A percentile compares a stretch with the other conserved stretches of the same genome.
These are phyloP conservation scores for Aphanocladium album DNA, from an alignment of 2,329 filamentous ascomycete species.

Conservation along the genomic window DNA sequence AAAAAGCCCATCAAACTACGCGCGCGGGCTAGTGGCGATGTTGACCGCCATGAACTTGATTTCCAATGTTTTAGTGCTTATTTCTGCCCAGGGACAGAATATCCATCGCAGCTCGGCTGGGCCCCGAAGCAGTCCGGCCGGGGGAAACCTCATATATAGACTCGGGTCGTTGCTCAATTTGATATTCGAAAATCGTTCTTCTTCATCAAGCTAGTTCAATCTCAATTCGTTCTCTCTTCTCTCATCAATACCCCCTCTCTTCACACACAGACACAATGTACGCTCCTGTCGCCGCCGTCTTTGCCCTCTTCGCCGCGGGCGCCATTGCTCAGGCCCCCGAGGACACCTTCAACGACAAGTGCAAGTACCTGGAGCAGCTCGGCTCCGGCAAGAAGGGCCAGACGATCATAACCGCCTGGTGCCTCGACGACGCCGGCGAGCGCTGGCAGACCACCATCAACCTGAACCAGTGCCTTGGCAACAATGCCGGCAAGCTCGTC, in stretches of 20 bases:
- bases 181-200: no score
- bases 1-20: no score
- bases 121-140: background rate
- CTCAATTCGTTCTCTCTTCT: no score
- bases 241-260: background rate
- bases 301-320: background rate
- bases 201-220: background rate
- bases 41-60: background rate
- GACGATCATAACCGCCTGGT: background rate
- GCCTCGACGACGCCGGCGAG: background rate
- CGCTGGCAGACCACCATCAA: conserved; percentile 1
- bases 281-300: background rate
- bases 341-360: background rate
- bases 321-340: background rate
- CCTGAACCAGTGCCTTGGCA: conserved; percentile 6
- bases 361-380: background rate
- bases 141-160: background rate
- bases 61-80: background rate
- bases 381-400: background rate
- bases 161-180: no score
- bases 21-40: background rate
- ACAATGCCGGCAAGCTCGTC: conserved; percentile 2
- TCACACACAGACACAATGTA: background rate
- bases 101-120: background rate
- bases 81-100: background rate